Conservation (phyloP, 2,329 filamentous ascomycete genomes). For the Fusarium musae region DNA sequence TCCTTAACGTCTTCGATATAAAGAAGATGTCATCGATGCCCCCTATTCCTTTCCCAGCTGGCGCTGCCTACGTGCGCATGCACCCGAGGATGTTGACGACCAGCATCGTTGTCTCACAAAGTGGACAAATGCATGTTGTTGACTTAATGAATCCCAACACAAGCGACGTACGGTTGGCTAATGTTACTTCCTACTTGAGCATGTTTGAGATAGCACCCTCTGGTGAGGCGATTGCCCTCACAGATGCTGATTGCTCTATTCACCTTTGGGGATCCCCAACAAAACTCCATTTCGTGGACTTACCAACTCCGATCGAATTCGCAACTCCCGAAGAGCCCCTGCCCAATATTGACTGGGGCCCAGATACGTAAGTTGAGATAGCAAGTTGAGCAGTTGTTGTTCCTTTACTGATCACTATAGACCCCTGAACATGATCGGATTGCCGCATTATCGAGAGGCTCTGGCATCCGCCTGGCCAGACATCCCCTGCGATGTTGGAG, state of each 20-base stretch:
- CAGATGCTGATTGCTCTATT: constrained; percentile 80
- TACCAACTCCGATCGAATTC: constrained; percentile 81
- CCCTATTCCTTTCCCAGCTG: constrained; percentile 91
- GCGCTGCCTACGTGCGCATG: constrained; percentile 94
- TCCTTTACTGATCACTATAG: constrained; percentile 52
- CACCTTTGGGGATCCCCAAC: constrained; percentile 89
- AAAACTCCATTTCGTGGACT: constrained; percentile 88
- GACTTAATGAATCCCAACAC: constrained; percentile 94
- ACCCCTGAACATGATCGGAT: constrained; percentile 84
- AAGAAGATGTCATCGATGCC: constrained; percentile 89
- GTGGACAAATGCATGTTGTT: constrained; percentile 93
- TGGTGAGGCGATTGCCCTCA: constrained; percentile 84
- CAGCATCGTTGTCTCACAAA: constrained; percentile 90
- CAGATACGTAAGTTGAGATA: constrained; percentile 69
- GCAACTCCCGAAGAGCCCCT: constrained; percentile 71
- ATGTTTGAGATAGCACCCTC: constrained; percentile 89
- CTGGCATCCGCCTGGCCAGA: constrained; percentile 93
- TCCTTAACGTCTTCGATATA: constrained; percentile 95
- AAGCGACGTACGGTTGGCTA: constrained; percentile 85
- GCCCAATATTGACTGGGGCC: constrained; percentile 73
- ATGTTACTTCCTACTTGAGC: constrained; percentile 77
- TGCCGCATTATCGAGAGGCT: constrained; percentile 92
- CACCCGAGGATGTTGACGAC: constrained; percentile 96
- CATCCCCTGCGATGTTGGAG: constrained; percentile 85
- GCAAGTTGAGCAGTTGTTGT: no score